Percentiles rank a stretch among this genome's conserved stretches.
These are phyloP conservation scores for Strigomonas culicis DNA, from an alignment of 208 protist species.

Conservation along the genomic window DNA sequence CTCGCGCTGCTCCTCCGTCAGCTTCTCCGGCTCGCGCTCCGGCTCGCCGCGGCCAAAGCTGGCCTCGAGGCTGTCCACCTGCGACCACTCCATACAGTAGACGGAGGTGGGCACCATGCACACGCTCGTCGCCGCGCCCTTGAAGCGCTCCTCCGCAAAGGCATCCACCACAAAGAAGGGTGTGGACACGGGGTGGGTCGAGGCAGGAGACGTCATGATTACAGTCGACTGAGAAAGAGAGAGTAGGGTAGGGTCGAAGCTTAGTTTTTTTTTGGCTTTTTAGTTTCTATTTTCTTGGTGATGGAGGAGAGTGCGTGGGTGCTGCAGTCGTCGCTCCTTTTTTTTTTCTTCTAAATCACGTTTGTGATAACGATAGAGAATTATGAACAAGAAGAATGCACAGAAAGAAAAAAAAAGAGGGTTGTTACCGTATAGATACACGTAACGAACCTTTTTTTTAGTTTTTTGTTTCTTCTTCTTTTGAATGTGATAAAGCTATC, in stretches of 20 bases:
- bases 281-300: neutral
- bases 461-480: constrained; percentile 3
- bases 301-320: neutral
- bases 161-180: constrained; percentile 65
- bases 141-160: constrained; percentile 53
- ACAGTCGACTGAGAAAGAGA: too few relatives aligned
- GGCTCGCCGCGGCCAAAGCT: constrained; percentile 57
- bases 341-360: neutral
- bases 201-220: too few relatives aligned
- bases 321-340: neutral
- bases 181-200: neutral
- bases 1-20: constrained; percentile 14
- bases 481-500: neutral
- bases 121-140: constrained; percentile 65
- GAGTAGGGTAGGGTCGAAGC: too few relatives aligned
- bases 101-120: constrained; percentile 34
- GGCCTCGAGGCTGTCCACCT: constrained; percentile 48
- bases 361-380: neutral
- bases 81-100: constrained; percentile 21
- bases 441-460: neutral
- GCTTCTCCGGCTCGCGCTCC: constrained; percentile 20
- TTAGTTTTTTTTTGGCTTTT: too few relatives aligned
- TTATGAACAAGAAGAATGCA: neutral
- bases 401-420: neutral
- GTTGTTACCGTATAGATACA: neutral